Percentiles rank a stretch among this genome's conserved stretches.
These are phyloP conservation scores for Lepidium aucheri DNA, from an alignment of 345 rosid species.

Conservation along the genomic window DNA sequence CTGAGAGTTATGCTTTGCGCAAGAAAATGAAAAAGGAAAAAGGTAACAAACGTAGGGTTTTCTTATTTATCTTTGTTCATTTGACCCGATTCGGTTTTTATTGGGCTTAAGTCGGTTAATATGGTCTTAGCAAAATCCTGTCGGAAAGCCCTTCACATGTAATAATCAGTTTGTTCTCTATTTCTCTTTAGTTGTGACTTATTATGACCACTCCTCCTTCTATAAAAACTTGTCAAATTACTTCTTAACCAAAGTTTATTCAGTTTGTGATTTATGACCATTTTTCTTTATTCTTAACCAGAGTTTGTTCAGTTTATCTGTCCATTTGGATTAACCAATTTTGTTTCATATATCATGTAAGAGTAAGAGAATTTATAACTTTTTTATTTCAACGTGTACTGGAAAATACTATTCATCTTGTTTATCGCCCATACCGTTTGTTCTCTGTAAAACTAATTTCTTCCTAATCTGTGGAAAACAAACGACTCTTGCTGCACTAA, in stretches of 20 bases:
- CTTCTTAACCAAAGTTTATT: no score
- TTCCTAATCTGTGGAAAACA: background rate
- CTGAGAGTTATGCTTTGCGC: background rate
- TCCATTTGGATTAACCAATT: no score
- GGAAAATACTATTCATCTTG: background rate
- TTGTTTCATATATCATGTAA: no score
- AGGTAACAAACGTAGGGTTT: conserved; percentile 10
- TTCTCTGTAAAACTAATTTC: background rate
- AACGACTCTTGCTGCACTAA: background rate
- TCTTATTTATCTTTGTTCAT: background rate
- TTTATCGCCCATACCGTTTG: background rate
- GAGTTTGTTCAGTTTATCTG: no score
- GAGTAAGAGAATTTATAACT: no score
- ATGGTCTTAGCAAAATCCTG: background rate
- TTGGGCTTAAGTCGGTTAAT: conserved; percentile 17
- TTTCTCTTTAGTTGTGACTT: background rate
- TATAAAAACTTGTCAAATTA: no score
- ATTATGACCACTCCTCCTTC: no score
- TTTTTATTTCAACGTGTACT: background rate
- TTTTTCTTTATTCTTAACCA: no score
- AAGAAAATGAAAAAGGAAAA: background rate
- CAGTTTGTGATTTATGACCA: no score
- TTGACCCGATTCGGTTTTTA: conserved; percentile 4
- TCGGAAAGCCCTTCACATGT: background rate
- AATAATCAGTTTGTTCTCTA: background rate